phyloP scores from a whole-genome alignment of 805 yeast species.

The Kazachstania psychrophila region DNA sequence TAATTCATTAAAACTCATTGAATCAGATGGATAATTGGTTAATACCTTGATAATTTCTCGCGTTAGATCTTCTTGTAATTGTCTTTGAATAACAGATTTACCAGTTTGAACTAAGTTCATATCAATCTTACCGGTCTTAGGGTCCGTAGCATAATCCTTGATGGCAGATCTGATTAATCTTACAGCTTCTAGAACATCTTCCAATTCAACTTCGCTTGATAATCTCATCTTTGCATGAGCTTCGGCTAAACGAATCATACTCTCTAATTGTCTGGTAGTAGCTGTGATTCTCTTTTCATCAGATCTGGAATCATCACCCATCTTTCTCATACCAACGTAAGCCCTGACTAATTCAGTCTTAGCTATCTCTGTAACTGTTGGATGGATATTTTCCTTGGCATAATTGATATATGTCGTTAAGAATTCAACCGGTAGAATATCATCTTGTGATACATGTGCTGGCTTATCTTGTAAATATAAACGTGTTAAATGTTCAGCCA shows the following conservation, averaged over 20 bases:
- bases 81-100: slow-evolving; percentile 77
- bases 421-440: slow-evolving; percentile 76
- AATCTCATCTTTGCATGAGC: slow-evolving; percentile 97
- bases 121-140: slow-evolving; percentile 90
- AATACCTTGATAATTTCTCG: slow-evolving; percentile 50
- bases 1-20: slow-evolving; percentile 51
- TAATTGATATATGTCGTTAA: slow-evolving; percentile 84
- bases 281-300: slow-evolving; percentile 92
- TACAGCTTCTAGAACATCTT: slow-evolving; percentile 89
- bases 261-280: slow-evolving; percentile 92
- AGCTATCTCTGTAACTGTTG: slow-evolving; percentile 72
- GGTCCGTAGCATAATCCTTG: slow-evolving; percentile 97
- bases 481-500: slow-evolving; percentile 83
- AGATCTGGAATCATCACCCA: slow-evolving; percentile 84
- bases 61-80: slow-evolving; percentile 61
- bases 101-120: slow-evolving; percentile 98
- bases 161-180: slow-evolving; percentile 88
- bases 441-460: slow-evolving; percentile 54
- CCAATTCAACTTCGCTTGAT: slow-evolving; percentile 55
- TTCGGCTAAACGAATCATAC: slow-evolving; percentile 88
- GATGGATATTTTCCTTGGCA: slow-evolving; percentile 78
- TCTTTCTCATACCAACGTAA: slow-evolving; percentile 86
- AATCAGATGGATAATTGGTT: slow-evolving; percentile 38
- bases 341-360: slow-evolving; percentile 76
- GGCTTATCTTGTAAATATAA: slow-evolving; percentile 88